A percentile compares a stretch with the other conserved stretches of the same genome.
Conservation (phyloP, 2,329 filamentous ascomycete genomes). For the Xenoacremonium recifei region DNA sequence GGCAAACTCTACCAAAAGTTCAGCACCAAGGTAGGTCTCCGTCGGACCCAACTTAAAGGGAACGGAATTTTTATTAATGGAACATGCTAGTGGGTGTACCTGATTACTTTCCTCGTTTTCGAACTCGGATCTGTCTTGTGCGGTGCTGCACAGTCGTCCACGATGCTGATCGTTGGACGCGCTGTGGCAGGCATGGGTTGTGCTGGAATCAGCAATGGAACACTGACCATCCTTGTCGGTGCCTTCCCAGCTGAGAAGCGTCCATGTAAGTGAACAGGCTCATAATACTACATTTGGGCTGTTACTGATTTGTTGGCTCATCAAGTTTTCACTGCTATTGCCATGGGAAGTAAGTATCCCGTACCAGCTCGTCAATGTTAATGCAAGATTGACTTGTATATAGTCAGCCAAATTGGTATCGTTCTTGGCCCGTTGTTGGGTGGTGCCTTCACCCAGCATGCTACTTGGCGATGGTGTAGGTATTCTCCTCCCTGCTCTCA, state of each 20-base stretch:
- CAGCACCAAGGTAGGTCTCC: slow-evolving; percentile 32
- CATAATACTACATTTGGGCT: background rate
- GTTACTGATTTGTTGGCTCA: background rate
- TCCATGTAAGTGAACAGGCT: slow-evolving; percentile 14
- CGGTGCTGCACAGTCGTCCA: slow-evolving; percentile 13
- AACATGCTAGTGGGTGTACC: slow-evolving; percentile 12
- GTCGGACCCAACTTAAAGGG: background rate
- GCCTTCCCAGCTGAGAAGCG: slow-evolving; percentile 14
- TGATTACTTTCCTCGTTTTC: slow-evolving; percentile 16
- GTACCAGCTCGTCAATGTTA: too few relatives aligned
- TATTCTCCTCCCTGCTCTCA: background rate
- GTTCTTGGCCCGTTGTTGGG: slow-evolving; percentile 23
- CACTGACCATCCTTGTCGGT: slow-evolving; percentile 15
- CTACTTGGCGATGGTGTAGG: slow-evolving; percentile 32
- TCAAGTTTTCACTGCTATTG: slow-evolving; percentile 5
- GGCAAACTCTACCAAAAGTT: slow-evolving; percentile 50
- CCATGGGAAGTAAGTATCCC: slow-evolving; percentile 7
- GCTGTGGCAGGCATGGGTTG: slow-evolving; percentile 17
- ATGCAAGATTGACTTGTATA: too few relatives aligned
- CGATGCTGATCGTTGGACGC: slow-evolving; percentile 20
- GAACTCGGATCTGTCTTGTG: slow-evolving; percentile 21
- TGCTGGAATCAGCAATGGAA: slow-evolving; percentile 17
- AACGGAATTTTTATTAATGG: too few relatives aligned
- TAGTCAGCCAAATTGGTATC: slow-evolving; percentile 27
- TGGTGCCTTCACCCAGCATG: slow-evolving; percentile 26